Evolutionary conservation across 495 filamentous ascomycete species (phyloP), one percentile per base, ranked within the genome.

Genomic region (Penicillium arizonense): DNA sequence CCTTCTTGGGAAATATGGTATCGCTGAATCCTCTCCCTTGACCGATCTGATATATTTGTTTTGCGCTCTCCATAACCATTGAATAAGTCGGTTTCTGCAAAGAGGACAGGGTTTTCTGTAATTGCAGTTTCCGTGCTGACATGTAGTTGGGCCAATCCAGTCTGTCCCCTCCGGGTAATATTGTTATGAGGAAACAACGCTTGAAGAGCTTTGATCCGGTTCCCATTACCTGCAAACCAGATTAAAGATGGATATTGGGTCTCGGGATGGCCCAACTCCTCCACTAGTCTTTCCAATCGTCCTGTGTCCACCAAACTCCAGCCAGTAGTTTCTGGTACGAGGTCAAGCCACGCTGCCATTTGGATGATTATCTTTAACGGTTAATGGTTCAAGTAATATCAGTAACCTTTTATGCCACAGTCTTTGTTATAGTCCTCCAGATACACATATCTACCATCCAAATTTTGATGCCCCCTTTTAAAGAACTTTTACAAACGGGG

Each of bases 131-230:
- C 18, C n/a, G 44, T 52, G 32, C 50, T 53, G 2, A 60, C 8
- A 28, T 60, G 52, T 6, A 60, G 40, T 8, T 49, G 38, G 3
- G 32, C 34, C 6, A 56, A 28, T 1, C 52, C 52, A 11, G 38
- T 28, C 8, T 48, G 44, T 6, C 57, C 57, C 23, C 41, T 52
- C 5, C 52, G 48, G 16, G 52, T 60, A 14, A 60, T 24, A 38
- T 60, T 60, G 41, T 60, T 60, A 13, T 30, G 44, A 12, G 57
- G 52, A 21, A 55, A 51, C 7, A 60, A 18, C 12, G 57, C 47
- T 23, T 20, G 33, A 2, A 60, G 45, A 12, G 57, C 57, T 24
- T 47, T 54, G 21, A 58, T n/a, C 3, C 56, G 51, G 46, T 32
- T 51, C 3, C 5, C 10, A 47, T 50, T 51, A 5, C 56, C 51